Percentiles rank a stretch among this genome's conserved stretches.
These are phyloP conservation scores for Elongisporangium undulatum DNA, from an alignment of 352 stramenopile species.

Conservation along the genomic window DNA sequence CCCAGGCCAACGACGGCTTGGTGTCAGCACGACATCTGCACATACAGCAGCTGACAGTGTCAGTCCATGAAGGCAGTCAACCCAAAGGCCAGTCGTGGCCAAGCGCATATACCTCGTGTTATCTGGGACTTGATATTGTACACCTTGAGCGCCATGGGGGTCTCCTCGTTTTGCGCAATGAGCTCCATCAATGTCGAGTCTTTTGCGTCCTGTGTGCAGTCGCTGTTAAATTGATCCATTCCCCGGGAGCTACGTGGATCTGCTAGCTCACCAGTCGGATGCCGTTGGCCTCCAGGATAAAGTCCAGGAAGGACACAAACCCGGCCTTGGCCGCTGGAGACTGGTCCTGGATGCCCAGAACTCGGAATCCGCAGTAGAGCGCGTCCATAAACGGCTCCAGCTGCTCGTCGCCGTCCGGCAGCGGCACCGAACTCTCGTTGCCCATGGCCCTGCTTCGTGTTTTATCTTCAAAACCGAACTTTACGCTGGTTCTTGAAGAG, in stretches of 20 bases:
- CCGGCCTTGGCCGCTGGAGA: conserved; percentile 89
- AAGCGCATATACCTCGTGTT: conserved; percentile 27
- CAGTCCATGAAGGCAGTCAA: background rate
- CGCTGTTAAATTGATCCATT: conserved; percentile 20
- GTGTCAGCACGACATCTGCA: conserved; percentile 80
- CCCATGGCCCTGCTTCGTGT: conserved; percentile 22
- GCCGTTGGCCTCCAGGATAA: conserved; percentile 94
- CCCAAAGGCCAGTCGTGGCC: background rate
- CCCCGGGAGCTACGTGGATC: background rate
- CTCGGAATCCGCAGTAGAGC: conserved; percentile 84
- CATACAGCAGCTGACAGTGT: background rate
- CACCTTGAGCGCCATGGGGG: conserved; percentile 60
- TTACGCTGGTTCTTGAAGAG: background rate
- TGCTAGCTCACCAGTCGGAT: conserved; percentile 65
- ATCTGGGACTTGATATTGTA: conserved; percentile 83
- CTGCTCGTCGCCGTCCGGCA: conserved; percentile 5
- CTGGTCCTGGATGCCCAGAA: conserved; percentile 96
- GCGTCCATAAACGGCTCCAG: conserved; percentile 7
- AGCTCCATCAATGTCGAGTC: conserved; percentile 91
- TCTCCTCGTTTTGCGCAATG: conserved; percentile 85
- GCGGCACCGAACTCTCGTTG: conserved; percentile 41
- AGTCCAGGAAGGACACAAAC: conserved; percentile 98
- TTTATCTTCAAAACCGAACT: background rate
- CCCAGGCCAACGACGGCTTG: conserved; percentile 90
- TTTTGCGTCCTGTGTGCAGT: conserved; percentile 51